Percentiles rank a stretch among this genome's conserved stretches.
phyloP scores from a whole-genome alignment of 2,329 filamentous ascomycete species.

The Stachybotrys echinatus region DNA sequence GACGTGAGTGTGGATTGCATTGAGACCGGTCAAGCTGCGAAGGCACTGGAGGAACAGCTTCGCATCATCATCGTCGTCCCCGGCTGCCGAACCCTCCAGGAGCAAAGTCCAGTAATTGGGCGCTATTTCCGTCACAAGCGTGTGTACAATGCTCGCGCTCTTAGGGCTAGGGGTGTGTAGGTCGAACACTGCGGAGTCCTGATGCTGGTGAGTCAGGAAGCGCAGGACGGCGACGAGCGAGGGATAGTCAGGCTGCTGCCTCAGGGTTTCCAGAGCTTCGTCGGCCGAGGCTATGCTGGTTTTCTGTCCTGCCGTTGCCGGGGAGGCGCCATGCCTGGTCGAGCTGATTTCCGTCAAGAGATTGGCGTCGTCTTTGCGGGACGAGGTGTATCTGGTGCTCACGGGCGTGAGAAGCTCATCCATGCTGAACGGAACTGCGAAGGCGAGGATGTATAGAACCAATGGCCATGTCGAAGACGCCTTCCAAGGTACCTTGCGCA shows the following conservation, averaged over 20 bases:
- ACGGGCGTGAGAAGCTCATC: slow-evolving; percentile 50
- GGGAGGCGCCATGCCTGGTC: slow-evolving; percentile 4
- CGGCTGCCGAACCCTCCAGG: slow-evolving; percentile 33
- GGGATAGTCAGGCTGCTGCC: slow-evolving; percentile 56
- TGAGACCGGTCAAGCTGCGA: slow-evolving; percentile 69
- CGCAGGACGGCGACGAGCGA: slow-evolving; percentile 46
- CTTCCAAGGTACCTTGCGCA: no score
- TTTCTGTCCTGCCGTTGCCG: slow-evolving; percentile 2
- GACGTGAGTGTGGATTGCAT: slow-evolving; percentile 68
- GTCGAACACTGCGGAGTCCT: slow-evolving; percentile 12
- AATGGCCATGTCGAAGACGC: no score
- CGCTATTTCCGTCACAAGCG: slow-evolving; percentile 67
- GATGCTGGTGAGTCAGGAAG: slow-evolving; percentile 37
- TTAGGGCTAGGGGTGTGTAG: slow-evolving; percentile 51
- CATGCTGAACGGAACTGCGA: slow-evolving; percentile 36
- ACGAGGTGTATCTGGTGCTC: slow-evolving; percentile 44
- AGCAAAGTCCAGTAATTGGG: slow-evolving; percentile 77
- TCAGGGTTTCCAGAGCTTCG: slow-evolving; percentile 56
- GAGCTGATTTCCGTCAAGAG: slow-evolving; percentile 31
- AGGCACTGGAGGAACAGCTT: slow-evolving; percentile 59
- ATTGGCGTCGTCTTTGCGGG: slow-evolving; percentile 26
- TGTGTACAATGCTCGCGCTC: slow-evolving; percentile 69
- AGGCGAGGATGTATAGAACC: no score
- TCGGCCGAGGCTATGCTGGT: slow-evolving; percentile 26
- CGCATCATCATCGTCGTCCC: slow-evolving; percentile 12